phyloP scores from a whole-genome alignment of 805 yeast species.

The Sugiyamaella chiloensis region DNA sequence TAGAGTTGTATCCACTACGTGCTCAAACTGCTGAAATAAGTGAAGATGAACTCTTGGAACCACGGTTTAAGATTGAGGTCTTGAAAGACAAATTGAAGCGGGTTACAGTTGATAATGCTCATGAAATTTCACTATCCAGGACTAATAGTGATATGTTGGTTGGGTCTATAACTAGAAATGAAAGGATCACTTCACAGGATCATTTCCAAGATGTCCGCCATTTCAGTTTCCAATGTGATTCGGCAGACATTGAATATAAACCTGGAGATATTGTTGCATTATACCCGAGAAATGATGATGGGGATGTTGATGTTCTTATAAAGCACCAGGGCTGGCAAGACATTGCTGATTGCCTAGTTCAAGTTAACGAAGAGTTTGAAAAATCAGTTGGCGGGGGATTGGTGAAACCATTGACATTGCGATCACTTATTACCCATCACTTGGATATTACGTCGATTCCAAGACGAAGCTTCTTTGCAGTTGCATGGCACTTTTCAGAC shows the following conservation, averaged over 20 bases:
- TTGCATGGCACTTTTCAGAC: constrained; percentile 69
- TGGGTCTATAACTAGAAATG: constrained; percentile 52
- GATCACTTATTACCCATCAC: constrained; percentile 72
- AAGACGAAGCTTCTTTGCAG: constrained; percentile 72
- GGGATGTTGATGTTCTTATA: constrained; percentile 61
- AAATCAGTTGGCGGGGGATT: constrained; percentile 42
- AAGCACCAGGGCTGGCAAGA: constrained; percentile 71
- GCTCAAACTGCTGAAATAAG: constrained; percentile 10
- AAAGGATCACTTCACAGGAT: constrained; percentile 59
- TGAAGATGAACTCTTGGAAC: constrained; percentile 37
- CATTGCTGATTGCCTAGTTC: constrained; percentile 59
- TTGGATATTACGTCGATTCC: constrained; percentile 83
- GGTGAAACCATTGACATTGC: constrained; percentile 59
- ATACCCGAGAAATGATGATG: constrained; percentile 68
- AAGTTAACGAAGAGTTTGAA: constrained; percentile 35
- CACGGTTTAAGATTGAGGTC: constrained; percentile 34
- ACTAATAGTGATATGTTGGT: constrained; percentile 17
- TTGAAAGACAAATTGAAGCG: constrained; percentile 32
- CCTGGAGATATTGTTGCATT: constrained; percentile 84
- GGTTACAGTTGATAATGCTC: constrained; percentile 30
- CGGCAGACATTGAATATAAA: constrained; percentile 35
- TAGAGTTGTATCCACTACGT: constrained; percentile 19
- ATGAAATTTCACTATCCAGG: constrained; percentile 34
- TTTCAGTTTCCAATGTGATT: constrained; percentile 41
- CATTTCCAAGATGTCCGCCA: constrained; percentile 92